Base-by-base conservation (phyloP, 2,329 filamentous ascomycete species). In the Corynespora cassiicola region DNA sequence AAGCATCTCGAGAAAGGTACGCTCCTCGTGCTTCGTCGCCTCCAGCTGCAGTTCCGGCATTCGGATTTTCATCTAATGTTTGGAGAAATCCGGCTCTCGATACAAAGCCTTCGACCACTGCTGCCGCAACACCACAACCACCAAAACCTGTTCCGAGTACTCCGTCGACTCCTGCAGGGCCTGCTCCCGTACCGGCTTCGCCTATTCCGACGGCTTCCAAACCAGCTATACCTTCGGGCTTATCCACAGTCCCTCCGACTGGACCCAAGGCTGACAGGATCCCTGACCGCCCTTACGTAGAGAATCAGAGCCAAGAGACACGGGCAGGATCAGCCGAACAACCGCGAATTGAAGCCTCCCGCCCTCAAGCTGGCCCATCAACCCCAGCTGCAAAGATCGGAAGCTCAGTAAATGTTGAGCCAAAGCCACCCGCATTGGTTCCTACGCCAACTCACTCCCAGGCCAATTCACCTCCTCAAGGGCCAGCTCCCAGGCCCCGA, bases 11-110 rank as follows among this genome's bases (percentile, higher is more conserved):
- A 44, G 73, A 75, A 46, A 66, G 72, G 25, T 75, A 75, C 55
- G 69, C 66, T 24, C 69, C 70, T 31, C 71, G 74, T 36, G 65
- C 70, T 33, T 77, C 76, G 12, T 77, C 78, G 8, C 76, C 78
- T 23, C 77, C 76, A 18, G 75, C 77, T 45, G 76, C 77, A 35
- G 77, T 81, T 10, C 78, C 78, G 17, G 77, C 78, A n/a, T 81
- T 81, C 59, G 75, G 75, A 18, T 74, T 72, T 37, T 59, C 70
- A 23, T 63, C 64, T 14, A 69, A 71, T 49, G 70, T 71, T 16
- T 74, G 71, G 71, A 67, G 64, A 45, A 68, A 68, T 17, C 66
- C 70, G 5, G 50, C 62, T 3, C 56, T 63, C 34, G 65, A 69
- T 28, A 42, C 43, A 9, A 72, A 70, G 50, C 39, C 58, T 26